These are phyloP conservation scores for Botrytis medusae DNA, from an alignment of 2,329 filamentous ascomycete genomes.

Conservation along the genomic window DNA sequence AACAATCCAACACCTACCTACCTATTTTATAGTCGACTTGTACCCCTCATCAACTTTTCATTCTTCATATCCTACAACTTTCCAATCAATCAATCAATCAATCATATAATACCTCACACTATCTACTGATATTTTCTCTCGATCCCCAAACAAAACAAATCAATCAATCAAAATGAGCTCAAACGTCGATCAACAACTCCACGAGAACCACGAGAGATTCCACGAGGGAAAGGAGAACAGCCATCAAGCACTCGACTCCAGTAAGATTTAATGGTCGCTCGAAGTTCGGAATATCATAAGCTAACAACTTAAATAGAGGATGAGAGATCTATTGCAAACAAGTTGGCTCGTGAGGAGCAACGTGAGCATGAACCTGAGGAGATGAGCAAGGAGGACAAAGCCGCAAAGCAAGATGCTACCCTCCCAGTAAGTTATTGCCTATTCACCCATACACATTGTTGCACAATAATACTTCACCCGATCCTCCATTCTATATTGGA, in stretches of 20 bases:
- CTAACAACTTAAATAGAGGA: constrained; percentile 55
- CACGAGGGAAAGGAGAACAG: constrained; percentile 71
- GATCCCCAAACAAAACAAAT: not conserved
- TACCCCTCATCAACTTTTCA: not conserved
- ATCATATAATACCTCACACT: not conserved
- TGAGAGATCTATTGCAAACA: constrained; percentile 69
- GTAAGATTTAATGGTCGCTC: constrained; percentile 47
- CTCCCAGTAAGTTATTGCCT: constrained; percentile 47
- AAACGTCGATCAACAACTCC: constrained; percentile 64
- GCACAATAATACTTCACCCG: not conserved
- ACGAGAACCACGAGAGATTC: constrained; percentile 74
- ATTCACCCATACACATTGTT: not conserved
- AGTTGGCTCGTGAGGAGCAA: constrained; percentile 60
- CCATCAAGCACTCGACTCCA: constrained; percentile 69
- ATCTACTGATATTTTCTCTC: not conserved
- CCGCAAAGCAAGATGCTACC: constrained; percentile 53
- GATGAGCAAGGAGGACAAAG: constrained; percentile 34
- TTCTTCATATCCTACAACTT: not conserved
- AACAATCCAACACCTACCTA: not conserved
- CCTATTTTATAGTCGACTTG: constrained; percentile 12
- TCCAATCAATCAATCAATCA: not conserved
- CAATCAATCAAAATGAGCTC: constrained; percentile 29
- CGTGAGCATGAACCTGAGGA: constrained; percentile 48
- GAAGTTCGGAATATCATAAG: not conserved
- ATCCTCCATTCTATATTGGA: not conserved